Evolutionary conservation across 2,329 filamentous ascomycete genomes (phyloP).

Genomic region (Pezicula radicicola): DNA sequence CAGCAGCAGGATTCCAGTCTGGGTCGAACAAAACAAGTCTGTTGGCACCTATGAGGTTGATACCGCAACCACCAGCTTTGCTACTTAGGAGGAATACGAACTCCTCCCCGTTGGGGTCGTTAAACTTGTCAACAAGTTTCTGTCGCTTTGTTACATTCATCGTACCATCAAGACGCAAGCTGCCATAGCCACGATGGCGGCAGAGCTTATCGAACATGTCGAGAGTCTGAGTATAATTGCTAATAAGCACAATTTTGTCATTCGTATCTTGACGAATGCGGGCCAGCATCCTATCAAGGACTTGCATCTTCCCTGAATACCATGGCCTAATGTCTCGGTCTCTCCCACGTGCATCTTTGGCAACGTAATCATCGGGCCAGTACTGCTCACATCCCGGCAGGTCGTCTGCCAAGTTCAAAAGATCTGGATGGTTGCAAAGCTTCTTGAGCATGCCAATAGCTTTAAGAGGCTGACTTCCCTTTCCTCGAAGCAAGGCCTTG

Average conservation of each 20-base stretch:
- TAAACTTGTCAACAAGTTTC: constrained; percentile 97
- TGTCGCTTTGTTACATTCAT: constrained; percentile 98
- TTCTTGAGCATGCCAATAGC: constrained; percentile 97
- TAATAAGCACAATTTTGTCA: constrained; percentile 98
- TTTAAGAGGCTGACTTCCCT: constrained; percentile 93
- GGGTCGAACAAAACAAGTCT: constrained; percentile 94
- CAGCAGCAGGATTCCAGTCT: constrained; percentile 96
- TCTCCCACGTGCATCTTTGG: constrained; percentile 80
- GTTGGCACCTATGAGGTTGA: constrained; percentile 94
- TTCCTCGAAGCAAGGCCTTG: constrained; percentile 84
- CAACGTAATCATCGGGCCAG: constrained; percentile 84
- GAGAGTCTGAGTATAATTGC: constrained; percentile 95
- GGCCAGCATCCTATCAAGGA: constrained; percentile 96
- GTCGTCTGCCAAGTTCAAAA: constrained; percentile 79
- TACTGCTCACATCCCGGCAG: constrained; percentile 80
- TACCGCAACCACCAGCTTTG: constrained; percentile 93
- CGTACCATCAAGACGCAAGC: constrained; percentile 85
- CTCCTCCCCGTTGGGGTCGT: constrained; percentile 83
- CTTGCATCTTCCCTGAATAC: constrained; percentile 98
- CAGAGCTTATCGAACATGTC: constrained; percentile 93
- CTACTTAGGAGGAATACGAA: constrained; percentile 96
- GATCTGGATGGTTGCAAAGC: constrained; percentile 95
- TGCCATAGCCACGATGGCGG: constrained; percentile 79
- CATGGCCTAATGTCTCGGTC: constrained; percentile 91
- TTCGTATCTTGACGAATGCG: constrained; percentile 94